Conservation (phyloP, 169 alveolate genomes). For the Plasmodium gallinaceum region DNA sequence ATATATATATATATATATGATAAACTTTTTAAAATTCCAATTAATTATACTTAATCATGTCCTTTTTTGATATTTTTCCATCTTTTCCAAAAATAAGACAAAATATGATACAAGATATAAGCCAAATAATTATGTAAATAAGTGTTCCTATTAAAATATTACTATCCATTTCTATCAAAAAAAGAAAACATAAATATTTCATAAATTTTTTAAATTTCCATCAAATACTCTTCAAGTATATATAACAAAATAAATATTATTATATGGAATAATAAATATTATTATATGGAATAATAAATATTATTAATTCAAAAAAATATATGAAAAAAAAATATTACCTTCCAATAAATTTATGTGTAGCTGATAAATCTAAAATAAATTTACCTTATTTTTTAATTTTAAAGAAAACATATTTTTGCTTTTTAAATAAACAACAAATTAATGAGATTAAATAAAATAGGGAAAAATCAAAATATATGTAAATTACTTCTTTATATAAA, state of each 20-base stretch:
- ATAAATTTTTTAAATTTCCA: not conserved
- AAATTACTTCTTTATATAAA: no score
- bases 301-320: not conserved
- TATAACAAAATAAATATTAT: not conserved
- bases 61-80: slow-evolving; percentile 36
- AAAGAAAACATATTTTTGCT: slow-evolving; percentile 7
- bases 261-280: no score
- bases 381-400: not conserved
- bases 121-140: slow-evolving; percentile 42
- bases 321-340: not conserved
- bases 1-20: not conserved
- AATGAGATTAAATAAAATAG: not conserved
- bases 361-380: not conserved
- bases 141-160: slow-evolving; percentile 40
- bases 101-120: slow-evolving; percentile 61
- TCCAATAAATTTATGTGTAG: not conserved
- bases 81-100: slow-evolving; percentile 66
- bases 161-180: slow-evolving; percentile 31
- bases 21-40: not conserved
- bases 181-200: not conserved
- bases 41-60: slow-evolving; percentile 36
- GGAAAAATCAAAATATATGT: not conserved
- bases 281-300: not conserved
- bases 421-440: not conserved
- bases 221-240: not conserved